Evolutionary conservation across 2,329 filamentous ascomycete species (phyloP), one percentile per base, ranked within the genome.

Genomic region (Alternaria tenuissima): DNA sequence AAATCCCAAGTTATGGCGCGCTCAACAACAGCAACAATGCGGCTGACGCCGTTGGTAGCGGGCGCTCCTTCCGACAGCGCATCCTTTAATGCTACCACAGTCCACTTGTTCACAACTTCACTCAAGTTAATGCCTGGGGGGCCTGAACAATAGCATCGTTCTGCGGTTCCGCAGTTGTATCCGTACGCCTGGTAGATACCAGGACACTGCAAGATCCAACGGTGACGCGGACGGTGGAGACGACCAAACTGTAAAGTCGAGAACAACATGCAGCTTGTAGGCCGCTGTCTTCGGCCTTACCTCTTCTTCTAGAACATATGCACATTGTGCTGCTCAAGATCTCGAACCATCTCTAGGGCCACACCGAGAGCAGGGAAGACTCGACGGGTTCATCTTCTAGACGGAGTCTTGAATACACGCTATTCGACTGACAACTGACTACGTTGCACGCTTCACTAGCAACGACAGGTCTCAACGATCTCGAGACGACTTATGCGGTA

Each of bases 21-120:
- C 34, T 63, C 61, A 63, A 63, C 61, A 63, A 47, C 49, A 46
- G 39, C 38, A 44, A 43, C 42, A 22, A 34, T 44, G 39, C 56
- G 47, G 51, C 42, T 14, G 51, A 28, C 28, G 22, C 42, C 51
- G 20, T 59, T 43, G 52, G 18, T 18, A 39, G 53, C 53, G 22
- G 26, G 28, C 24, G 18, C 51, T 43, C 26, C 18, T 53, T 39
- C 39, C 28, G 32, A 16, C 12, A 36, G 32, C 12, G 14, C 6
- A 14, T 14, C 14, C 32, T 14, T 36, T 36, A 16, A 36, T 36
- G 32, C 32, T 36, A 36, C 32, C 32, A 36, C 32, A 36, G 14
- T 49, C 46, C 30, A 30, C 32, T 49, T 38, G 20, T 49, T 49
- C 18, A 38, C 9, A 38, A 38, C 2, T 38, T 24, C 18, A 49